These are phyloP conservation scores for Tubosaeta sp. DNA, from an alignment of 768 basidiomycete species.

Conservation along the genomic window DNA sequence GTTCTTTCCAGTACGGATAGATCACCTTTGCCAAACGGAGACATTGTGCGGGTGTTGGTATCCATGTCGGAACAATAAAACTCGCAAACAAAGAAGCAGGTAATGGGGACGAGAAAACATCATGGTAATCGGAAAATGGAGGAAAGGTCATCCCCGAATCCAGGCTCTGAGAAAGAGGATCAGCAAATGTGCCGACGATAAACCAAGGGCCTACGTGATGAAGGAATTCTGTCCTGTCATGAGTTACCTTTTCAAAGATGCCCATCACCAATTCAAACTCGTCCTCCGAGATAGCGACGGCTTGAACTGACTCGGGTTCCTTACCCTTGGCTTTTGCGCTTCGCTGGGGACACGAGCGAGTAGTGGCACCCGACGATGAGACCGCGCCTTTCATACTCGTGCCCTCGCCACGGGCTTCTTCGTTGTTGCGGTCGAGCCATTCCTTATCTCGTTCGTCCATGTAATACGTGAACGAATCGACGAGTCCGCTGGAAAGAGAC, in stretches of 20 bases:
- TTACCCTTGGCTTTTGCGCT: slow-evolving; percentile 83
- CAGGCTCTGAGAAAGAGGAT: slow-evolving; percentile 41
- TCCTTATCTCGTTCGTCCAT: slow-evolving; percentile 96
- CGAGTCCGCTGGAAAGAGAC: slow-evolving; percentile 51
- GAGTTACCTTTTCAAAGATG: slow-evolving; percentile 85
- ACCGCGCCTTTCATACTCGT: slow-evolving; percentile 73
- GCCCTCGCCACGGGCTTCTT: slow-evolving; percentile 79
- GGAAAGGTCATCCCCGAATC: slow-evolving; percentile 69
- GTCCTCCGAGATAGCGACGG: slow-evolving; percentile 76
- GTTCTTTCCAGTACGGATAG: slow-evolving; percentile 89
- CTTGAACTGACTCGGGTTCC: slow-evolving; percentile 65
- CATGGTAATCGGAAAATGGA: slow-evolving; percentile 69
- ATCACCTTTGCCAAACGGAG: slow-evolving; percentile 65
- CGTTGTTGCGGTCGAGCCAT: slow-evolving; percentile 92
- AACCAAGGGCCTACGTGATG: slow-evolving; percentile 63
- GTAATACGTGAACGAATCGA: slow-evolving; percentile 79
- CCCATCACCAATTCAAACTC: slow-evolving; percentile 97
- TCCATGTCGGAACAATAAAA: slow-evolving; percentile 61
- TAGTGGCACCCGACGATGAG: slow-evolving; percentile 44
- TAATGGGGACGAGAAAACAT: slow-evolving; percentile 57
- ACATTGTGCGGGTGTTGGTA: slow-evolving; percentile 61
- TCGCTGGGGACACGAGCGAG: slow-evolving; percentile 51
- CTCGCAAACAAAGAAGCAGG: slow-evolving; percentile 63
- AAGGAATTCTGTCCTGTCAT: slow-evolving; percentile 82
- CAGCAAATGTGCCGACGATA: neutral